Evolutionary conservation across 371 early-diverging fungal species (phyloP).

Genomic region (Entomophthora muscae): DNA sequence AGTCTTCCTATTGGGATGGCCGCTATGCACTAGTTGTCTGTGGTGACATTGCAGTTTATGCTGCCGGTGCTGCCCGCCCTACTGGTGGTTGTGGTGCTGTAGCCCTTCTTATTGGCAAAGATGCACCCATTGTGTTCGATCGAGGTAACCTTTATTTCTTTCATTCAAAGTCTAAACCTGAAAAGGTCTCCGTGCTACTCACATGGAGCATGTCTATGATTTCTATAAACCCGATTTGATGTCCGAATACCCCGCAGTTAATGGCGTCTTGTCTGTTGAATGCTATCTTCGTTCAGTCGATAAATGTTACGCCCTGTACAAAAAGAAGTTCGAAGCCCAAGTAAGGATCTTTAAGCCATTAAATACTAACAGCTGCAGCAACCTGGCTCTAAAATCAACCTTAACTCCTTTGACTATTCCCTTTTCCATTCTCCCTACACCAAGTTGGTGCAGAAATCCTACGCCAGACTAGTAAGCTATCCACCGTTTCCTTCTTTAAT

Average conservation of each 20-base stretch:
- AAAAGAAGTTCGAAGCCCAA: slow-evolving; percentile 43
- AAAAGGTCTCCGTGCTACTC: slow-evolving; percentile 64
- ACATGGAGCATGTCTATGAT: slow-evolving; percentile 94
- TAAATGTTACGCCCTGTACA: slow-evolving; percentile 65
- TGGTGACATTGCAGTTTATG: slow-evolving; percentile 95
- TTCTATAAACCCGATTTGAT: slow-evolving; percentile 95
- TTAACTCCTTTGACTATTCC: slow-evolving; percentile 57
- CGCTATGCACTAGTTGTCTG: slow-evolving; percentile 83
- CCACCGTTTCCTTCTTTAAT: slow-evolving; percentile 2
- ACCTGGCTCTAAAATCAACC: slow-evolving; percentile 24
- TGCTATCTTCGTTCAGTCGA: slow-evolving; percentile 88
- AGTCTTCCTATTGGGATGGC: slow-evolving; percentile 85
- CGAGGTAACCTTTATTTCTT: slow-evolving; percentile 23
- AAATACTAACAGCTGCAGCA: slow-evolving; percentile 9
- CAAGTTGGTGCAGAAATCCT: slow-evolving; percentile 90
- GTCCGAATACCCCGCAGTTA: slow-evolving; percentile 90
- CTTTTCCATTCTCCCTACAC: slow-evolving; percentile 94
- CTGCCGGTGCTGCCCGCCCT: slow-evolving; percentile 77
- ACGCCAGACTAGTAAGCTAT: slow-evolving; percentile 45
- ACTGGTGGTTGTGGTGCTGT: slow-evolving; percentile 93
- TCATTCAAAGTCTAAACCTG: no score
- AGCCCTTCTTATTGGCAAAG: slow-evolving; percentile 83
- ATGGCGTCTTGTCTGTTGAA: slow-evolving; percentile 80
- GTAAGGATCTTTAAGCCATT: slow-evolving; percentile 13
- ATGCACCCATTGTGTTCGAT: slow-evolving; percentile 89